Conservation (phyloP, 805 yeast genomes). For the Kuraishia molischiana region DNA sequence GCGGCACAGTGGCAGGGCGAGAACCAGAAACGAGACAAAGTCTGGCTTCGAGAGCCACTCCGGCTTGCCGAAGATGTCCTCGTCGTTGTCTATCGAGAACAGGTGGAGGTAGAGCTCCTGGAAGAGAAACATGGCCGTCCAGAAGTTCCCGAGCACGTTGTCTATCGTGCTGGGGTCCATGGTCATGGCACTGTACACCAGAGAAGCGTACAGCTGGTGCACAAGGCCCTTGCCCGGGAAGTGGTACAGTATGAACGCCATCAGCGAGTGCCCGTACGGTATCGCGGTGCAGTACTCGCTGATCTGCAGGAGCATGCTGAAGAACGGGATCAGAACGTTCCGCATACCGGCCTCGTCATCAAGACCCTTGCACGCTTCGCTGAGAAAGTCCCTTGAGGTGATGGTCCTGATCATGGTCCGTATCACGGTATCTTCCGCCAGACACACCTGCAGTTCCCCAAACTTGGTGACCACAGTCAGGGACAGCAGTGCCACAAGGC, state of each 20-base stretch:
- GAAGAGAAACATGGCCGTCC: constrained; percentile 34
- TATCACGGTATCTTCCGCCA: too few relatives aligned
- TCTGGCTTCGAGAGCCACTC: constrained; percentile 28
- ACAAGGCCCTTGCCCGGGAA: neutral
- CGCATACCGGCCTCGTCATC: constrained; percentile 1
- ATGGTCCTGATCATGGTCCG: too few relatives aligned
- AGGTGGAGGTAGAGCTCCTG: constrained; percentile 59
- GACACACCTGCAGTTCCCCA: too few relatives aligned
- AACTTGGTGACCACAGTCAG: too few relatives aligned
- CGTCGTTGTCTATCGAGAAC: constrained; percentile 57
- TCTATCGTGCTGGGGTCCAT: neutral
- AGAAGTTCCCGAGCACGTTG: constrained; percentile 10
- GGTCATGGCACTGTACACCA: too few relatives aligned
- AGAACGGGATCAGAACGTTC: constrained; percentile 2
- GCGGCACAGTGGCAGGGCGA: neutral
- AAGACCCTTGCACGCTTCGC: neutral
- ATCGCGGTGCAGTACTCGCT: neutral
- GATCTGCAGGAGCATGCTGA: neutral
- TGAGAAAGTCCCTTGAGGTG: neutral
- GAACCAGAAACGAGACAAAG: constrained; percentile 21
- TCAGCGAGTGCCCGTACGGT: neutral
- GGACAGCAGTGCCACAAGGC: too few relatives aligned
- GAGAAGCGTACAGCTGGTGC: neutral
- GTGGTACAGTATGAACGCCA: neutral
- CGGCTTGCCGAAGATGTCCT: constrained; percentile 34